Evolutionary conservation across 2,329 filamentous ascomycete genomes (phyloP).

Genomic region (Thielaviopsis cerberus): DNA sequence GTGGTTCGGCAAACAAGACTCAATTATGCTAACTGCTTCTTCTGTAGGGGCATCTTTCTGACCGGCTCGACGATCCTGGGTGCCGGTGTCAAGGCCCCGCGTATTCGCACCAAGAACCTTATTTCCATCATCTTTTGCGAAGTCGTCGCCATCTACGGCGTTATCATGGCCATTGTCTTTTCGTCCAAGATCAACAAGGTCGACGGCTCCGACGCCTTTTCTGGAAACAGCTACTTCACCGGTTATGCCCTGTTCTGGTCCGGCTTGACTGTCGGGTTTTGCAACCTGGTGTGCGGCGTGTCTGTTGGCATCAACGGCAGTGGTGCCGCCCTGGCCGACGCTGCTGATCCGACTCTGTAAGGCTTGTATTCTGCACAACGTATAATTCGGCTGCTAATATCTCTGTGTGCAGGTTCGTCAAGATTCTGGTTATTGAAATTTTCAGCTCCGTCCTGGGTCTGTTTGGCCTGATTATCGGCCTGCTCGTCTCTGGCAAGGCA

Average conservation of each 20-base stretch:
- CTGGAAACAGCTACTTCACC: conserved; percentile 72
- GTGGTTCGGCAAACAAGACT: not conserved
- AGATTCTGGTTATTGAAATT: conserved; percentile 97
- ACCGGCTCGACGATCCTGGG: conserved; percentile 95
- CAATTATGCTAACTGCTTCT: not conserved
- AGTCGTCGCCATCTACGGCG: conserved; percentile 97
- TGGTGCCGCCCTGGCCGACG: conserved; percentile 87
- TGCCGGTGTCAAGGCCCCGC: conserved; percentile 85
- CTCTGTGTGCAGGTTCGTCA: conserved; percentile 56
- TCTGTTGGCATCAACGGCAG: conserved; percentile 96
- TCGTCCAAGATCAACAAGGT: conserved; percentile 65
- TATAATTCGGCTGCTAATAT: not conserved
- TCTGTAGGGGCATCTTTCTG: conserved; percentile 84
- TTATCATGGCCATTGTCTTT: conserved; percentile 99
- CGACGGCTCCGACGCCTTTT: conserved; percentile 45
- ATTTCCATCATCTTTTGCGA: conserved; percentile 99
- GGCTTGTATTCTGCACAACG: conserved; percentile 20
- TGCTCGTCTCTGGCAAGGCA: conserved; percentile 74
- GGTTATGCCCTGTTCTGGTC: conserved; percentile 94
- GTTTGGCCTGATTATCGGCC: conserved; percentile 86
- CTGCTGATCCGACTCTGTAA: conserved; percentile 75
- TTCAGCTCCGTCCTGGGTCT: conserved; percentile 95
- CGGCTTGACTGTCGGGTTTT: conserved; percentile 81
- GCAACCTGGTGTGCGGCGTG: conserved; percentile 89
- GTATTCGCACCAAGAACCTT: conserved; percentile 97